Conservation (phyloP, 176 grass and related monocot genomes). For the Bonia amplexicaulis region DNA sequence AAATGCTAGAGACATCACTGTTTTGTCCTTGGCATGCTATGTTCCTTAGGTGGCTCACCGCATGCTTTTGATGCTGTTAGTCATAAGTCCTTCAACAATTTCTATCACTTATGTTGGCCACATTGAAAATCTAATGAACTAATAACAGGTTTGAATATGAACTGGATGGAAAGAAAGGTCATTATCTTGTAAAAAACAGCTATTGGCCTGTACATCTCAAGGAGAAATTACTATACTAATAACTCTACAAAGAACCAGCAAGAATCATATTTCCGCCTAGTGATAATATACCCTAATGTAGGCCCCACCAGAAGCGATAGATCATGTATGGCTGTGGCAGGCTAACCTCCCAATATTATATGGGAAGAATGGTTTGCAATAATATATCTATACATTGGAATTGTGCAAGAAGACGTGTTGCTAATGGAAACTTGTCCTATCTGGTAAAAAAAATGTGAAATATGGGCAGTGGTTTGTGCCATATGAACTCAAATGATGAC, state of each 20-base stretch:
- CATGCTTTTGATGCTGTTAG: background rate
- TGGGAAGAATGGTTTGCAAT: background rate
- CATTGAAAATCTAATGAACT: background rate
- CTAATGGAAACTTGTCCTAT: background rate
- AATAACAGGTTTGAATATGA: background rate
- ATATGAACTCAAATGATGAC: background rate
- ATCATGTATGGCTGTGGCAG: background rate
- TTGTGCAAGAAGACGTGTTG: background rate
- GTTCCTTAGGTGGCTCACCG: background rate
- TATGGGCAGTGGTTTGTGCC: background rate
- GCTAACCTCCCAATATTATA: background rate
- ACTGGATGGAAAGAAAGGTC: background rate
- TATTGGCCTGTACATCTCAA: background rate
- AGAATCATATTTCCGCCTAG: background rate
- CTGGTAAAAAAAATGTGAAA: background rate
- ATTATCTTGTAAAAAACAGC: background rate
- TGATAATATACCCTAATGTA: background rate
- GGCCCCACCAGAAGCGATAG: background rate
- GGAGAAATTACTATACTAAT: background rate
- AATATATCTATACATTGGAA: constrained; percentile 2
- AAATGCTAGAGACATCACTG: background rate
- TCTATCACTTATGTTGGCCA: background rate
- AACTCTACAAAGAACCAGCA: background rate
- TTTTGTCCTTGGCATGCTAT: background rate
- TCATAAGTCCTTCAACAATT: background rate